A percentile compares a stretch with the other conserved stretches of the same genome.
Conservation (phyloP, 169 alveolate genomes). For the Babesia caballi region DNA sequence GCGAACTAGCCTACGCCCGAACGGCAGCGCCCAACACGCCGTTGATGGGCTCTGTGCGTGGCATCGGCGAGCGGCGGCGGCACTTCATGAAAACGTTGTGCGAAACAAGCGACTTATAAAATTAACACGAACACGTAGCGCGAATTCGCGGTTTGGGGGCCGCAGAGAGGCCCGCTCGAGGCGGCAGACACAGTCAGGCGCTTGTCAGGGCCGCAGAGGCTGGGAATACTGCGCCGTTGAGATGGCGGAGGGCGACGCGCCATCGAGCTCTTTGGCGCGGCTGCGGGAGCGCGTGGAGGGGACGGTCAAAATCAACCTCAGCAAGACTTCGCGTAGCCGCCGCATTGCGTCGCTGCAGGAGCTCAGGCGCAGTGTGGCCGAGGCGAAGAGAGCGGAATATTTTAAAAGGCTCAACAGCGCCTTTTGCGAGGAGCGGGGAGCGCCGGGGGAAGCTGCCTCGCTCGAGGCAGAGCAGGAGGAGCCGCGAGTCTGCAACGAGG, state of each 20-base stretch:
- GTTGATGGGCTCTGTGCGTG: too few species aligned
- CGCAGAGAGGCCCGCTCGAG: too few species aligned
- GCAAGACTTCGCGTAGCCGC: conserved; percentile 3
- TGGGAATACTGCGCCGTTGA: background rate
- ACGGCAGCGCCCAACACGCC: too few species aligned
- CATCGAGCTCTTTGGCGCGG: background rate
- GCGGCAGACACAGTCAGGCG: too few species aligned
- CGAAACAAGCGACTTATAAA: too few species aligned
- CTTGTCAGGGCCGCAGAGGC: too few species aligned
- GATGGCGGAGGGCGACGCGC: background rate
- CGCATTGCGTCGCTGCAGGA: conserved; percentile 5
- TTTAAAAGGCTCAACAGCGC: background rate
- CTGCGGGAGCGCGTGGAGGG: conserved; percentile 24
- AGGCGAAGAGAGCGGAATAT: background rate
- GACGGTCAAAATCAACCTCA: background rate
- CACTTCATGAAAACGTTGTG: too few species aligned
- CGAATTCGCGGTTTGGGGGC: too few species aligned
- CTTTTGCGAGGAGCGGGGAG: background rate
- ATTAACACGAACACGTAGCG: too few species aligned
- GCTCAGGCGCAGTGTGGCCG: conserved; percentile 13
- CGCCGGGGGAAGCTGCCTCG: background rate
- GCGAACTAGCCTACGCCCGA: too few species aligned
- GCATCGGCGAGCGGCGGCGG: too few species aligned
- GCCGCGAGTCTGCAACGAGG: background rate
- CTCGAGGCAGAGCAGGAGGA: background rate